Percentiles rank a stretch among this genome's conserved stretches.
These are phyloP conservation scores for Apiotrichum veenhuisii DNA, from an alignment of 1,284 basidiomycete species.

Conservation along the genomic window DNA sequence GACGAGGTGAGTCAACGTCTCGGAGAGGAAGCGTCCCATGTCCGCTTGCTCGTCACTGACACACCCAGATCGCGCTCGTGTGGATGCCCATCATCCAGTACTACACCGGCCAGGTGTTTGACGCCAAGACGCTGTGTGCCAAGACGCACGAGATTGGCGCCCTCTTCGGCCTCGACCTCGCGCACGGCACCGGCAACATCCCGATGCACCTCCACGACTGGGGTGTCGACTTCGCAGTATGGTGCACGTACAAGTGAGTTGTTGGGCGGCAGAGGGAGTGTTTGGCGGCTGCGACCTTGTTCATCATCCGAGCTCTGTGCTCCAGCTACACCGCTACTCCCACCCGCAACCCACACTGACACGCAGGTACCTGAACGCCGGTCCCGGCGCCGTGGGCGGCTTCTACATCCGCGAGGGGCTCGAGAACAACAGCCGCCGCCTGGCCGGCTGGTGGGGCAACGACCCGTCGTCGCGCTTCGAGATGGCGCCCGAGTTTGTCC, in stretches of 20 bases:
- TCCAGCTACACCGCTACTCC: no score
- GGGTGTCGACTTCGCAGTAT: conserved; percentile 93
- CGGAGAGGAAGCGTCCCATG: no score
- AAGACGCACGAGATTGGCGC: conserved; percentile 78
- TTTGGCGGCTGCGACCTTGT: no score
- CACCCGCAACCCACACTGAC: no score
- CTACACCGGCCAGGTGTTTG: conserved; percentile 96
- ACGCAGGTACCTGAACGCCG: conserved; percentile 75
- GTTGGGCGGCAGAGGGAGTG: not conserved
- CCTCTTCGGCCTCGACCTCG: conserved; percentile 91
- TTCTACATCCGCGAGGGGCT: conserved; percentile 44
- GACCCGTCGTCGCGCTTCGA: conserved; percentile 79
- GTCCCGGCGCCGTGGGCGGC: conserved; percentile 93
- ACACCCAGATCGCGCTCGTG: conserved; percentile 70
- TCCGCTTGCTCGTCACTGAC: not conserved
- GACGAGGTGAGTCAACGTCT: conserved; percentile 35
- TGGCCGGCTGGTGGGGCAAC: conserved; percentile 98
- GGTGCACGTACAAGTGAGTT: conserved; percentile 87
- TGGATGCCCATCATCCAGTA: conserved; percentile 90
- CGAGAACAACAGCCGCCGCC: conserved; percentile 56
- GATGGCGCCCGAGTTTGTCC: conserved; percentile 79
- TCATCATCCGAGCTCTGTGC: no score
- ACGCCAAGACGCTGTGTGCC: conserved; percentile 74
- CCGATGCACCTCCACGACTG: conserved; percentile 85
- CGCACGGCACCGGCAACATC: conserved; percentile 93